Base-by-base conservation (phyloP, 192 early-diverging fungal species). In the Mortierella hygrophila region DNA sequence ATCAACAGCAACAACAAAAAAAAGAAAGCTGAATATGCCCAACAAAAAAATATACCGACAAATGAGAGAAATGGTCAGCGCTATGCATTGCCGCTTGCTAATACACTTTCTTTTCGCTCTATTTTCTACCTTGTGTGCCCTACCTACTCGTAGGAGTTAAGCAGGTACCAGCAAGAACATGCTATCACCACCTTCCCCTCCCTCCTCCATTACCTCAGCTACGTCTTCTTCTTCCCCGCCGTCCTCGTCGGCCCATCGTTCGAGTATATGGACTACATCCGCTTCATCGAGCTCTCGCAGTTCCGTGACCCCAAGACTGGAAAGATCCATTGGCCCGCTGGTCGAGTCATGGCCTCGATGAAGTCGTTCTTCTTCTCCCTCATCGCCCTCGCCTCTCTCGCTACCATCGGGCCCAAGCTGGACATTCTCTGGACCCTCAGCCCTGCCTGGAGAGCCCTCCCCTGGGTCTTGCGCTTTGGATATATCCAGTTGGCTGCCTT, bases 181-280 rank as follows among this genome's bases (percentile, higher is more conserved):
- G 91, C 93, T 21, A 91, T 98, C 54, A 70, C 68, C 4, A 70
- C 81, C 20, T 89, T 92, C 80, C 98, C 98, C 0, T 76, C 89
- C 3, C 73, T 97, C 47, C 87, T 96, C 40, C 94, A 94, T 89
- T 98, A 91, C 80, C 88, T 97, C 75, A 97, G 97, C 44, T 99
- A 95, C 88, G 88, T 95, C 60, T 97, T 96, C 88, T 99, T 98
- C 89, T 98, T 97, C 82, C 93, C 93, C 38, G 92, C 93, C 2
- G 95, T 98, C 85, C 85, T 97, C 6, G 94, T 95, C 9, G 97
- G 97, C 23, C 97, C 97, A 2, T 93, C 96, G 0, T 95, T 96
- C 77, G 95, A 97, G 65, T 96, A 89, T 75, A 89, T 89, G 89
- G 92, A 93, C 52, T 93, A 93, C 80, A 81, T 80, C n/a, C 85